Conservation (phyloP, 2,329 filamentous ascomycete species). For the Thielaviopsis punctulata region DNA sequence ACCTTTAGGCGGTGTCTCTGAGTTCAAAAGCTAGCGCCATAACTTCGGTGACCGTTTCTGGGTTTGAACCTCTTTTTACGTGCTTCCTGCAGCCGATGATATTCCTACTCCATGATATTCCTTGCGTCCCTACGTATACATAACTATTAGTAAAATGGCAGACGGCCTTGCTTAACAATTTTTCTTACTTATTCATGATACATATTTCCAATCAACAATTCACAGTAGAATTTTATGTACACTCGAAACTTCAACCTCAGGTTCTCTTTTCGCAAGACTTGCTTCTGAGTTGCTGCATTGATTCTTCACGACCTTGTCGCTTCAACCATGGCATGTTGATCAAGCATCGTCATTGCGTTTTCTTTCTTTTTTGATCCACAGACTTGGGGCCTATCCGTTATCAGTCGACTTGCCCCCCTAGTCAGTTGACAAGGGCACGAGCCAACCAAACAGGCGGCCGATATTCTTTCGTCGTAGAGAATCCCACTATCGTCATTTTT, state of each 20-base stretch:
- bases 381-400: background rate
- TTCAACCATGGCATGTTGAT: background rate
- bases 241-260: no score
- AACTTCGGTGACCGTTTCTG: conserved; percentile 1
- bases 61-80: background rate
- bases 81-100: background rate
- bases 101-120: background rate
- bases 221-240: no score
- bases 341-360: background rate
- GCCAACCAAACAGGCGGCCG: background rate
- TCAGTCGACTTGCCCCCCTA: background rate
- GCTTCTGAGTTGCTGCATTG: background rate
- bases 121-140: background rate
- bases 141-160: no score
- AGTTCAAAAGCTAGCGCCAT: background rate
- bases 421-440: background rate
- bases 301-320: background rate
- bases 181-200: no score
- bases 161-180: background rate
- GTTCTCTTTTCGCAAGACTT: background rate
- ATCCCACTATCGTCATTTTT: background rate
- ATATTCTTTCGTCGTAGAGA: background rate
- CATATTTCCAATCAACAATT: no score
- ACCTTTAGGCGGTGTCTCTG: background rate
- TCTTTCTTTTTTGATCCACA: background rate